Base-by-base conservation (phyloP, 108 stramenopile genomes). In the Skeletonema potamos region DNA sequence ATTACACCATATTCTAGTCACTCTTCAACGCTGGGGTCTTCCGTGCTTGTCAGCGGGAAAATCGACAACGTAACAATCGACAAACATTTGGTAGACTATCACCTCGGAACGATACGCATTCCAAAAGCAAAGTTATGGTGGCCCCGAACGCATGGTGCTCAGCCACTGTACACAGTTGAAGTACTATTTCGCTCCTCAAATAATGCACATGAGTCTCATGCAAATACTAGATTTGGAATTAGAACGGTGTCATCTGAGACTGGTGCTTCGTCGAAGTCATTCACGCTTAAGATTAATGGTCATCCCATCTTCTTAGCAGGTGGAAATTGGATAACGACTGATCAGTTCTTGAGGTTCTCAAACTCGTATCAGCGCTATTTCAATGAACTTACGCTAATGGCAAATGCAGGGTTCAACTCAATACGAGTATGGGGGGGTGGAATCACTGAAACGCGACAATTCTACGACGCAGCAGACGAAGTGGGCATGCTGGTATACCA, bases 351-450 rank as follows among this genome's bases (percentile, higher is more conserved):
- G 29, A 44, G 82, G 27, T 85, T 46, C 60, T 78, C 75, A 26
- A 68, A 56, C 17, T 72, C 69, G 10, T n/a, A 11, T 4, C 18
- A 36, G 32, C 76, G 81, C 0, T 87, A 87, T 37, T 55, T 55
- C 3, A 39, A 78, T 12, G 86, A 82, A 41, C 59, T 87, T 27
- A 18, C 3, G 1, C 59, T 74, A 26, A 64, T 84, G 56, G 65
- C 70, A 17, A 54, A 68, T 33, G 57, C 59, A 3, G 86, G 86
- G 17, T 68, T 87, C 57, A 87, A 87, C 58, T 63, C 82, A 28
- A 72, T 92, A 27, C 74, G 92, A 6, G 81, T 92, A 0, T 92
- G 92, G 92, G 92, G 89, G 28, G 92, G 92, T 26, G 92, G 92
- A 4, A 82, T 88, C 54, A 60, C 87, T 10, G 70, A 87, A 62